phyloP scores from a whole-genome alignment of 352 stramenopile genomes.

The Pelagophyceae sp. region DNA sequence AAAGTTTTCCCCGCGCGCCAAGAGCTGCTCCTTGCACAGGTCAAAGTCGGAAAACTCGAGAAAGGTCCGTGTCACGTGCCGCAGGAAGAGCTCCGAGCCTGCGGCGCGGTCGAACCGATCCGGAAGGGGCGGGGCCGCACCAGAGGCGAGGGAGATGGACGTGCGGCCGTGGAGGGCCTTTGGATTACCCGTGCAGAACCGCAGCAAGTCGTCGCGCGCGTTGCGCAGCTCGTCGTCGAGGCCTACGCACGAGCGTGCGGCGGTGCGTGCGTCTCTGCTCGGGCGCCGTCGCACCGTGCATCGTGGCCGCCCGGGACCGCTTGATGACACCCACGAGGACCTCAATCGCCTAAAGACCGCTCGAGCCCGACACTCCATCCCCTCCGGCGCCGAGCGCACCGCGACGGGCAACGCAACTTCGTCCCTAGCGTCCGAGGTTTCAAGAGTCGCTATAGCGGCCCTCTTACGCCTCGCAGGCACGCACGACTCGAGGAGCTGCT shows the following conservation, averaged over 20 bases:
- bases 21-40: constrained; percentile 71
- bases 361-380: too few species aligned
- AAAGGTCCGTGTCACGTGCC: constrained; percentile 81
- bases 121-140: too few species aligned
- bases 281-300: constrained; percentile 38
- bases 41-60: constrained; percentile 71
- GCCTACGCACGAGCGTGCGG: constrained; percentile 51
- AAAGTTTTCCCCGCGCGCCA: constrained; percentile 81
- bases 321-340: constrained; percentile 78
- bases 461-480: neutral
- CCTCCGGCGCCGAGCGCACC: too few species aligned
- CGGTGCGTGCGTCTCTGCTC: neutral
- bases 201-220: constrained; percentile 47
- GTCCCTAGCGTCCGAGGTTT: neutral
- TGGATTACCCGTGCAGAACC: constrained; percentile 31
- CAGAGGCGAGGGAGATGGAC: constrained; percentile 72
- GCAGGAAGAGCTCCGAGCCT: constrained; percentile 84
- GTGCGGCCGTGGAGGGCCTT: constrained; percentile 33
- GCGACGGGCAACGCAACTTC: neutral
- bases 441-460: neutral
- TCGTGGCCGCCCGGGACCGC: constrained; percentile 75
- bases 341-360: constrained; percentile 87
- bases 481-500: neutral
- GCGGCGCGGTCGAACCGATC: too few species aligned
- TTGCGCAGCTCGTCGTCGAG: constrained; percentile 79